phyloP scores from a whole-genome alignment of 73 alveolate genomes.

The Loxodes magnus region DNA sequence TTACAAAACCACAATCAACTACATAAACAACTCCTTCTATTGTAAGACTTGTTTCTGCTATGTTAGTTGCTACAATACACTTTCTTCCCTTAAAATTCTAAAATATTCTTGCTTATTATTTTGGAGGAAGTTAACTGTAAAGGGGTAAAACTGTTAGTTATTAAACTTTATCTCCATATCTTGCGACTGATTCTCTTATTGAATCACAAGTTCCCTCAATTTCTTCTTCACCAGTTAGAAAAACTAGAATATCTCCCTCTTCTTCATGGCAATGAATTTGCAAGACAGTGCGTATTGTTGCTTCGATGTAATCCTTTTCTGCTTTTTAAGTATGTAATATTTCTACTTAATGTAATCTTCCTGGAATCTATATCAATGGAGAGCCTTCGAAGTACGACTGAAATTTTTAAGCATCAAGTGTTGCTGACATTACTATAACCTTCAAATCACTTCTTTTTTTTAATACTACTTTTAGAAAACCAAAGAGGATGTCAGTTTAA shows the following conservation, averaged over 20 bases:
- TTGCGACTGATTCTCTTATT: constrained; percentile 64
- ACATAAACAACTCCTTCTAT: constrained; percentile 99
- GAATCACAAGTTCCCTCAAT: constrained; percentile 83
- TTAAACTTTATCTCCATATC: constrained; percentile 44
- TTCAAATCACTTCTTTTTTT: constrained; percentile 71
- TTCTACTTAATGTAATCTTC: constrained; percentile 96
- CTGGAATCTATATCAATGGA: constrained; percentile 92
- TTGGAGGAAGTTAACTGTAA: constrained; percentile 96
- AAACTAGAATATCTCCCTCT: constrained; percentile 92
- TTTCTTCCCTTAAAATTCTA: constrained; percentile 91
- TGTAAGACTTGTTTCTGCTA: constrained; percentile 99
- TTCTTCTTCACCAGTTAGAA: constrained; percentile 99
- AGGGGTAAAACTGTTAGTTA: constrained; percentile 79
- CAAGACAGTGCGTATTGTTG: constrained; percentile 84
- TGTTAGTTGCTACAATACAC: constrained; percentile 96
- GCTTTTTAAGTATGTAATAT: constrained; percentile 86
- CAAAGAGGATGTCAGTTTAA: constrained; percentile 96
- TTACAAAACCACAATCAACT: constrained; percentile 98
- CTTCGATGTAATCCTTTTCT: constrained; percentile 90
- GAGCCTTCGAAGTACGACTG: constrained; percentile 90
- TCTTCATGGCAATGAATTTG: constrained; percentile 87
- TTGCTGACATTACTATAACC: constrained; percentile 94
- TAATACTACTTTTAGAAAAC: constrained; percentile 92
- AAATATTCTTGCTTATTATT: constrained; percentile 86
- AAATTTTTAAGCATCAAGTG: constrained; percentile 97